Conservation (phyloP, 768 basidiomycete species). For the Mycena polygramma region DNA sequence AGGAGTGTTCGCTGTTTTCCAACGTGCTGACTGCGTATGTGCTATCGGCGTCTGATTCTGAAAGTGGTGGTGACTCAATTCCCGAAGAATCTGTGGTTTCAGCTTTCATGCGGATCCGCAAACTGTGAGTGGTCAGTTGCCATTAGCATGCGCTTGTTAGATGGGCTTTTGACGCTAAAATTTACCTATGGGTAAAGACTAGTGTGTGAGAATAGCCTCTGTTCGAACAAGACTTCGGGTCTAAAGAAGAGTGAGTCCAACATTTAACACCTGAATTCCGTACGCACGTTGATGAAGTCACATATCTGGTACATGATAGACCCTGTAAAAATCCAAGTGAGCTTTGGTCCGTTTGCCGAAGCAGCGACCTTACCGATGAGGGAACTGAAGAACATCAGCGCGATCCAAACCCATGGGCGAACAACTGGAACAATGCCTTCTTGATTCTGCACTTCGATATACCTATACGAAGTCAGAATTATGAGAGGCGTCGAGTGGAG, state of each 20-base stretch:
- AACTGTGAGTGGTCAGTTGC: slow-evolving; percentile 24
- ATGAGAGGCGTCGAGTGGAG: background rate
- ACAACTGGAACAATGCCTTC: slow-evolving; percentile 57
- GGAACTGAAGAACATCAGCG: slow-evolving; percentile 63
- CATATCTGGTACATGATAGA: slow-evolving; percentile 68
- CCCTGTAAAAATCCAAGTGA: background rate
- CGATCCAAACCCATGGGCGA: slow-evolving; percentile 80
- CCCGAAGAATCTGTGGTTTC: slow-evolving; percentile 35
- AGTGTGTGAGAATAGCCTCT: slow-evolving; percentile 61
- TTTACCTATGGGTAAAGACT: slow-evolving; percentile 56
- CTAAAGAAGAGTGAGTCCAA: slow-evolving; percentile 23
- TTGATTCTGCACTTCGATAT: slow-evolving; percentile 61
- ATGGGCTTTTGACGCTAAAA: background rate
- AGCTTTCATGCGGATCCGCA: slow-evolving; percentile 76
- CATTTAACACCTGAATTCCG: slow-evolving; percentile 50
- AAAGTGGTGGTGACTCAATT: background rate
- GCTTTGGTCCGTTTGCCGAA: background rate
- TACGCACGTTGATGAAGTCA: slow-evolving; percentile 52
- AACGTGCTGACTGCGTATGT: slow-evolving; percentile 1
- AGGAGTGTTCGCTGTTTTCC: slow-evolving; percentile 3
- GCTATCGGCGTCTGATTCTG: slow-evolving; percentile 11
- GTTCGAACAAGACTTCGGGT: slow-evolving; percentile 63
- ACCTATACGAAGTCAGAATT: slow-evolving; percentile 48
- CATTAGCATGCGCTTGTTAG: too few species aligned
- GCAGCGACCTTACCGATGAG: slow-evolving; percentile 40